Evolutionary conservation across 202 grass and related monocot species (phyloP).

Genomic region (Schoenoplectus triqueter): DNA sequence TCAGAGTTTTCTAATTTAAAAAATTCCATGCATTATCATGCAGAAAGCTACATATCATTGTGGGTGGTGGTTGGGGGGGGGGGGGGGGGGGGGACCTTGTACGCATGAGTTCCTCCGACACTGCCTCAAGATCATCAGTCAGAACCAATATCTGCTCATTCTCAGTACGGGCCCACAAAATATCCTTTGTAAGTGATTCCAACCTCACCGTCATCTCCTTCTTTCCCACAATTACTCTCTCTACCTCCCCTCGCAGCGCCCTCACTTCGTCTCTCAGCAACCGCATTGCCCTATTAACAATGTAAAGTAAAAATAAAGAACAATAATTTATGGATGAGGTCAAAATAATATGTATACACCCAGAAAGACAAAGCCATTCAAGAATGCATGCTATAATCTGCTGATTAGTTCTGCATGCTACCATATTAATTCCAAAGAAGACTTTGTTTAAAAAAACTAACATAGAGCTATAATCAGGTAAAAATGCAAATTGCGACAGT

Average conservation of each 20-base stretch:
- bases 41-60: background rate
- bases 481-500: background rate
- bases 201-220: constrained; percentile 69
- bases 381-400: background rate
- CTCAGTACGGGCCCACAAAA: constrained; percentile 51
- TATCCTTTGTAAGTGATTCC: constrained; percentile 59
- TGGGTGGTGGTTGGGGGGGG: background rate
- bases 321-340: constrained; percentile 1
- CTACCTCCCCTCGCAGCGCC: constrained; percentile 60
- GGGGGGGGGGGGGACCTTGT: constrained; percentile 45
- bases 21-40: background rate
- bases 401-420: background rate
- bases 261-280: constrained; percentile 62
- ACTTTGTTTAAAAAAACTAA: background rate
- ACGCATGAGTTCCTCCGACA: constrained; percentile 57
- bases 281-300: constrained; percentile 54
- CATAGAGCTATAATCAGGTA: background rate
- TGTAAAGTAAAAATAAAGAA: background rate
- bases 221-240: constrained; percentile 57
- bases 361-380: background rate
- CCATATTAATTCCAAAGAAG: background rate
- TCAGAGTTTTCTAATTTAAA: background rate
- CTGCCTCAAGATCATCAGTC: constrained; percentile 61
- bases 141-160: constrained; percentile 62
- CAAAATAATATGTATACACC: background rate